Conservation (phyloP, 805 yeast species). For the Danielozyma ontarioensis region DNA sequence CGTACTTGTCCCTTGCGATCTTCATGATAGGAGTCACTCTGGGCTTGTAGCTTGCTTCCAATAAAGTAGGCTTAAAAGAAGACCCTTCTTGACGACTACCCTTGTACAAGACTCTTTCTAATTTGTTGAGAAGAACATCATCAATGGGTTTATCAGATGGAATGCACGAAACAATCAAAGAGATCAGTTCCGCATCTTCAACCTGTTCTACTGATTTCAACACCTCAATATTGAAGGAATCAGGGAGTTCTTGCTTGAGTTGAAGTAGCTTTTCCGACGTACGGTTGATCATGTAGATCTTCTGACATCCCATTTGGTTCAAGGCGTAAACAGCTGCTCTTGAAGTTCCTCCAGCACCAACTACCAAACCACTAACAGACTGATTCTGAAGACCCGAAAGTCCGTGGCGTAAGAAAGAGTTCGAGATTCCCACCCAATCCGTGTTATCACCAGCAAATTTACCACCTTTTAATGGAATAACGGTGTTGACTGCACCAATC, state of each 20-base stretch:
- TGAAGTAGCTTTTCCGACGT: conserved; percentile 60
- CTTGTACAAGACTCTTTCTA: conserved; percentile 44
- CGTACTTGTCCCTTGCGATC: conserved; percentile 54
- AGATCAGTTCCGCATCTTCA: conserved; percentile 39
- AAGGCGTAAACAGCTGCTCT: conserved; percentile 92
- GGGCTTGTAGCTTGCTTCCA: conserved; percentile 97
- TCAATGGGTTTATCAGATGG: conserved; percentile 79
- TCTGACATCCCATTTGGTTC: conserved; percentile 67
- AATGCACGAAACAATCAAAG: conserved; percentile 70
- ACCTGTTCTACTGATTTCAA: conserved; percentile 48
- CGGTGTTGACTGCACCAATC: conserved; percentile 96
- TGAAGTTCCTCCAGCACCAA: conserved; percentile 98
- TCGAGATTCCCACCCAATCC: conserved; percentile 86
- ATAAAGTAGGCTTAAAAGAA: conserved; percentile 49
- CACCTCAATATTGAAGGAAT: conserved; percentile 51
- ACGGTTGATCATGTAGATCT: conserved; percentile 77
- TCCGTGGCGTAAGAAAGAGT: conserved; percentile 62
- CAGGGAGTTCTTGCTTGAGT: conserved; percentile 58
- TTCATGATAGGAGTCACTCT: conserved; percentile 80
- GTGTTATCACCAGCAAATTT: conserved; percentile 80
- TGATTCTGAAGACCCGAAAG: conserved; percentile 38
- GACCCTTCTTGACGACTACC: conserved; percentile 25
- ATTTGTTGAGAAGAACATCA: conserved; percentile 37
- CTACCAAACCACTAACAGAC: conserved; percentile 59
- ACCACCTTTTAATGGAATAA: conserved; percentile 48